Percentiles rank a stretch among this genome's conserved stretches.
Evolutionary conservation across 1,284 basidiomycete genomes (phyloP).

Genomic region (Moesziomyces sp.): DNA sequence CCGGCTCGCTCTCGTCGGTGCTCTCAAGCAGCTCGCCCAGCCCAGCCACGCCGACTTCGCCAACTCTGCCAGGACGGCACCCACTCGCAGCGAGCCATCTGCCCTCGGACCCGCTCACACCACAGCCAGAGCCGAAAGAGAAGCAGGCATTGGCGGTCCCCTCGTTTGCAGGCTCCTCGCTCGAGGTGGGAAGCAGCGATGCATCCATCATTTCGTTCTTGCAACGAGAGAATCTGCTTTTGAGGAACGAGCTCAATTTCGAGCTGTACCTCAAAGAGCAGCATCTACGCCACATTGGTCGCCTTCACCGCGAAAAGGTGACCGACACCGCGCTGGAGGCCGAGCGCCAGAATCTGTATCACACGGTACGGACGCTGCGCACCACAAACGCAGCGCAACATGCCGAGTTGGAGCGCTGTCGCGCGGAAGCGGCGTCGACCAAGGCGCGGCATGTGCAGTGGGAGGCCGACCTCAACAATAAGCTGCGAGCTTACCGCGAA

Average conservation of each 20-base stretch:
- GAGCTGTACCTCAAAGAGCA: slow-evolving; percentile 68
- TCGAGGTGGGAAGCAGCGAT: slow-evolving; percentile 12
- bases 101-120: slow-evolving; percentile 16
- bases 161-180: slow-evolving; percentile 1
- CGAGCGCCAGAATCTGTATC: slow-evolving; percentile 65
- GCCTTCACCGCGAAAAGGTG: slow-evolving; percentile 65
- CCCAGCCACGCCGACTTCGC: slow-evolving; percentile 25
- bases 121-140: slow-evolving; percentile 21
- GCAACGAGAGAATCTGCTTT: slow-evolving; percentile 57
- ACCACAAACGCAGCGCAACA: slow-evolving; percentile 34
- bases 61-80: slow-evolving; percentile 28
- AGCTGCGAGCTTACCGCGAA: slow-evolving; percentile 61
- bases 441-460: slow-evolving; percentile 58
- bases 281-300: slow-evolving; percentile 66
- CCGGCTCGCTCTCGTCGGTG: slow-evolving; percentile 47
- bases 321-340: slow-evolving; percentile 62
- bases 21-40: slow-evolving; percentile 27
- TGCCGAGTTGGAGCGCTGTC: slow-evolving; percentile 46
- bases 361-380: slow-evolving; percentile 53
- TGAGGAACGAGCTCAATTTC: slow-evolving; percentile 64
- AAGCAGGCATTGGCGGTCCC: slow-evolving; percentile 10
- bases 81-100: slow-evolving; percentile 33
- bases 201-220: slow-evolving; percentile 34
- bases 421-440: slow-evolving; percentile 50
- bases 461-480: slow-evolving; percentile 63